These are phyloP conservation scores for Rubia tinctorum DNA, from an alignment of 305 asterid genomes.

Conservation along the genomic window DNA sequence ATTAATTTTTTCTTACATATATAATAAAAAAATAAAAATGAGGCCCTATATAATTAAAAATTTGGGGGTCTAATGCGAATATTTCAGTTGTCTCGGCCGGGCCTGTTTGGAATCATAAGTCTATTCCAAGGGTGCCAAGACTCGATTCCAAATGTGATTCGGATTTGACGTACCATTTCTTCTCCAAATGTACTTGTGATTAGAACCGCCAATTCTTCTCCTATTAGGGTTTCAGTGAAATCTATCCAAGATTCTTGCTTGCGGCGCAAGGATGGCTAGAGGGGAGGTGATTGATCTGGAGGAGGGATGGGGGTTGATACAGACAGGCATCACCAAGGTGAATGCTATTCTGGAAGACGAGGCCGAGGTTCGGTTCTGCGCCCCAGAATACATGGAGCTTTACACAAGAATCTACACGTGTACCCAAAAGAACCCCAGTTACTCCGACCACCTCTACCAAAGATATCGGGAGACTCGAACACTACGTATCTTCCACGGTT, in stretches of 20 bases:
- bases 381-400: background rate
- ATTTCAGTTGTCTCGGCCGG: no score
- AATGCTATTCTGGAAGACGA: background rate
- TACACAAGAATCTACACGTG: background rate
- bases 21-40: no score
- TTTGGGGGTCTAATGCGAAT: no score
- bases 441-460: background rate
- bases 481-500: background rate
- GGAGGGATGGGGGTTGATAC: background rate
- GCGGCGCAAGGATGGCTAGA: background rate
- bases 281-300: background rate
- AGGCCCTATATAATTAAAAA: no score
- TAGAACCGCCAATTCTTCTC: background rate
- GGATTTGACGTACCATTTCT: no score
- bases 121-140: no score
- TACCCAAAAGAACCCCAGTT: background rate
- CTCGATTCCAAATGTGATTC: no score
- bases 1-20: no score
- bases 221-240: background rate
- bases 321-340: background rate
- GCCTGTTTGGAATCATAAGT: no score
- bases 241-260: background rate
- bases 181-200: no score
- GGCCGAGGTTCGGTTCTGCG: background rate
- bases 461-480: background rate